phyloP scores from a whole-genome alignment of 495 filamentous ascomycete species.

The Penicillium flavigenum region DNA sequence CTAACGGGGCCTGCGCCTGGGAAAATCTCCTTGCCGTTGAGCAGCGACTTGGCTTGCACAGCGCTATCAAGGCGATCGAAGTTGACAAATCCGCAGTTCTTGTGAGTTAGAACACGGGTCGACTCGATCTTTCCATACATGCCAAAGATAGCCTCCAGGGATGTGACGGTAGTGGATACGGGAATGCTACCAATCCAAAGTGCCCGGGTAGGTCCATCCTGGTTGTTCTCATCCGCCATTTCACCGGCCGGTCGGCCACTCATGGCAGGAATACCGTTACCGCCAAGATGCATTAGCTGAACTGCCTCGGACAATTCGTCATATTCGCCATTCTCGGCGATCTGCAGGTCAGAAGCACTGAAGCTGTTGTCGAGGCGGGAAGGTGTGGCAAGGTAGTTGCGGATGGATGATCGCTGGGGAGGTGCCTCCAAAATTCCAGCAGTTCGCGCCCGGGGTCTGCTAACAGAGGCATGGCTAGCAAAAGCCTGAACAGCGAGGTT shows the following conservation, averaged over 20 bases:
- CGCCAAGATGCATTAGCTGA: conserved; percentile 71
- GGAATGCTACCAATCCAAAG: conserved; percentile 98
- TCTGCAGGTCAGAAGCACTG: conserved; percentile 71
- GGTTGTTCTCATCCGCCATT: conserved; percentile 64
- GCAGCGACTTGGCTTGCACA: conserved; percentile 76
- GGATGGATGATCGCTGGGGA: conserved; percentile 66
- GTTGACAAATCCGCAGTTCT: conserved; percentile 99
- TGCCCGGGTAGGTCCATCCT: conserved; percentile 88
- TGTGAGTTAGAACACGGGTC: conserved; percentile 91
- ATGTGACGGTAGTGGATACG: conserved; percentile 93
- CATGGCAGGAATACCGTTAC: conserved; percentile 57
- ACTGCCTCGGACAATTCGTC: conserved; percentile 72
- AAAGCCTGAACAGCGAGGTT: conserved; percentile 93
- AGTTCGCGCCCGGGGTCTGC: conserved; percentile 81
- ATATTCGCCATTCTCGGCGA: conserved; percentile 71
- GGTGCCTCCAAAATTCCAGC: conserved; percentile 89
- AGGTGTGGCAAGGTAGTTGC: conserved; percentile 71
- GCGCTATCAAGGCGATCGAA: conserved; percentile 89
- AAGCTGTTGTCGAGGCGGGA: conserved; percentile 84
- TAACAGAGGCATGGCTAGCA: conserved; percentile 75
- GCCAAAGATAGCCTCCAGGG: conserved; percentile 88
- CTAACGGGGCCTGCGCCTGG: conserved; percentile 91
- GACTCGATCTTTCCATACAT: conserved; percentile 88
- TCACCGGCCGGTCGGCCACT: conserved; percentile 44
- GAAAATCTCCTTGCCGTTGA: conserved; percentile 98